Evolutionary conservation across 352 stramenopile genomes (phyloP).

Genomic region (Pythium rishiriense): DNA sequence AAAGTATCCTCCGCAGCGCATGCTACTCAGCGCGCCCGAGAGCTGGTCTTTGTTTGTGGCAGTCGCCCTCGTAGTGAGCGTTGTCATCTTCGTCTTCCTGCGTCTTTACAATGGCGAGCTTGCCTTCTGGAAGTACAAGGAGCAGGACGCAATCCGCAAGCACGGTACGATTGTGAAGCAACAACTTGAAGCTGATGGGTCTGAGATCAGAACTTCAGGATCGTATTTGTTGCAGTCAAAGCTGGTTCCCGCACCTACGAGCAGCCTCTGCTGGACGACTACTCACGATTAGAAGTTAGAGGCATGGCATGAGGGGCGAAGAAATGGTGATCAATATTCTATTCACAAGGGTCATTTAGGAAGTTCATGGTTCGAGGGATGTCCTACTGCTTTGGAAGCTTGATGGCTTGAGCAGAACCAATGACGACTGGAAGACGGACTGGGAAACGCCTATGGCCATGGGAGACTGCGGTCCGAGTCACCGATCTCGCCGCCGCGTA

Average conservation of each 20-base stretch:
- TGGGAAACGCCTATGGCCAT: slow-evolving; percentile 24
- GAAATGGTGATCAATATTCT: slow-evolving; percentile 15
- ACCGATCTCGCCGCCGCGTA: slow-evolving; percentile 45
- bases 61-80: slow-evolving; percentile 20
- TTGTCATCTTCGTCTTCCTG: slow-evolving; percentile 26
- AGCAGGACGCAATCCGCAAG: neutral
- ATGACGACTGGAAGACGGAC: neutral
- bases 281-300: slow-evolving; percentile 11
- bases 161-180: too few relatives aligned
- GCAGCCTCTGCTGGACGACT: slow-evolving; percentile 25
- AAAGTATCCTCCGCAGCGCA: slow-evolving; percentile 6
- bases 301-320: neutral
- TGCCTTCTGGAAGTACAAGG: slow-evolving; percentile 10
- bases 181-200: too few relatives aligned
- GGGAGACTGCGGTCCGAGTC: slow-evolving; percentile 42
- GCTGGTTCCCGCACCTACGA: neutral
- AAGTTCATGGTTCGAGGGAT: slow-evolving; percentile 5
- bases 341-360: slow-evolving; percentile 24
- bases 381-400: neutral
- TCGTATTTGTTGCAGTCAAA: neutral
- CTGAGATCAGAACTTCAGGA: too few relatives aligned
- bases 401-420: neutral
- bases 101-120: slow-evolving; percentile 19
- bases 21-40: slow-evolving; percentile 20
- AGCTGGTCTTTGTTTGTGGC: slow-evolving; percentile 24